Percentiles rank a stretch among this genome's conserved stretches.
Evolutionary conservation across 192 early-diverging fungal species (phyloP).

Genomic region (Coemansia sp.): DNA sequence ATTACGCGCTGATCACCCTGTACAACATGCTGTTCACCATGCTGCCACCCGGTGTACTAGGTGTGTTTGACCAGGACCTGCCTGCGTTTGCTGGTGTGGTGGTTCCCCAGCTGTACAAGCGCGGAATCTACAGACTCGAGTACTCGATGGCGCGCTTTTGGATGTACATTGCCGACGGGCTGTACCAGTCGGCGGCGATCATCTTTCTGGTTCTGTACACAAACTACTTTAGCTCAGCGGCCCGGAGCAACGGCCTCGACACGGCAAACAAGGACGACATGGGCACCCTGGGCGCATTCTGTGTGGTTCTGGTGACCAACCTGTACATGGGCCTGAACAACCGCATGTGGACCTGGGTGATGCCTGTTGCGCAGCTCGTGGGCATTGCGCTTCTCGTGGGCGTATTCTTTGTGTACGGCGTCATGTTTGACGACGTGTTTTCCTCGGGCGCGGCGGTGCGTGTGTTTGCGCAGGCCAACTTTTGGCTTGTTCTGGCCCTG

Average conservation of each 20-base stretch:
- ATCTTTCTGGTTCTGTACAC: slow-evolving; percentile 65
- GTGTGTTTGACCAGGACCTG: slow-evolving; percentile 85
- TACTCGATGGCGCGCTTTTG: slow-evolving; percentile 76
- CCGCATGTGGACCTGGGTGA: slow-evolving; percentile 73
- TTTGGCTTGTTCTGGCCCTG: slow-evolving; percentile 68
- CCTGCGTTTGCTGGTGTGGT: slow-evolving; percentile 59
- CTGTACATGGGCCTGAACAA: slow-evolving; percentile 72
- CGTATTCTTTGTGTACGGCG: slow-evolving; percentile 57
- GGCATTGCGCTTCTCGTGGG: slow-evolving; percentile 51
- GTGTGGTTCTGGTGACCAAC: slow-evolving; percentile 72
- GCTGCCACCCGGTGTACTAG: slow-evolving; percentile 70
- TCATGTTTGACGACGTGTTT: slow-evolving; percentile 57
- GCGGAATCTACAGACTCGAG: slow-evolving; percentile 65
- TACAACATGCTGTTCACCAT: slow-evolving; percentile 87
- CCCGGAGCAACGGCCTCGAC: slow-evolving; percentile 55
- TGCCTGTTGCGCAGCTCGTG: slow-evolving; percentile 43
- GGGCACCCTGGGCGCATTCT: slow-evolving; percentile 70
- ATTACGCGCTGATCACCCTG: slow-evolving; percentile 84
- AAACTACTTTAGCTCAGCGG: slow-evolving; percentile 51
- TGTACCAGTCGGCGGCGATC: slow-evolving; percentile 67
- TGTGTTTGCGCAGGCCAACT: slow-evolving; percentile 60
- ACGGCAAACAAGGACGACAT: slow-evolving; percentile 54
- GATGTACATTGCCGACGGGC: slow-evolving; percentile 64
- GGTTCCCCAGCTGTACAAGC: slow-evolving; percentile 76
- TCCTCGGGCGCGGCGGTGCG: slow-evolving; percentile 56